phyloP scores from a whole-genome alignment of 192 early-diverging fungal species.

The Umbelopsis sp. region DNA sequence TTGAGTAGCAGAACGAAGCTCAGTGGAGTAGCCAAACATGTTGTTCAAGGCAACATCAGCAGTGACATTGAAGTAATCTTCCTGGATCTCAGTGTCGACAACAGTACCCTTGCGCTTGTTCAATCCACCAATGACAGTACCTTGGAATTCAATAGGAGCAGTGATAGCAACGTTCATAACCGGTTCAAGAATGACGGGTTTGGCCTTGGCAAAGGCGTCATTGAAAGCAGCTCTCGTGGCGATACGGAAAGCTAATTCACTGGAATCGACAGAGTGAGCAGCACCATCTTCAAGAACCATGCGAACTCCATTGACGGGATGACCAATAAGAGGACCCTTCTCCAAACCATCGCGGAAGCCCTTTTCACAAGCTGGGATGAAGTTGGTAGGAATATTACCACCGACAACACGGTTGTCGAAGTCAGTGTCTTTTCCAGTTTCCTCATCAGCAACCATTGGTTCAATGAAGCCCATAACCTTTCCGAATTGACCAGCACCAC shows the following conservation, averaged over 20 bases:
- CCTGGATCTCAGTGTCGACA: slow-evolving; percentile 87
- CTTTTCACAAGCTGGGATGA: slow-evolving; percentile 95
- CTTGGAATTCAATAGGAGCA: slow-evolving; percentile 92
- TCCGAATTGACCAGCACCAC: slow-evolving; percentile 96
- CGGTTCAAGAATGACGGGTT: slow-evolving; percentile 88
- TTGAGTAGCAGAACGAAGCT: slow-evolving; percentile 88
- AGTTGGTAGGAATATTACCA: slow-evolving; percentile 92
- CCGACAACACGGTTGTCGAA: slow-evolving; percentile 89
- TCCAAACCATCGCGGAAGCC: slow-evolving; percentile 89
- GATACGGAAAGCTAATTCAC: slow-evolving; percentile 93
- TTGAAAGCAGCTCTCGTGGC: slow-evolving; percentile 87
- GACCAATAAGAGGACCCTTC: slow-evolving; percentile 91
- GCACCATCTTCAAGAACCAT: slow-evolving; percentile 92
- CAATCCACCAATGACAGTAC: slow-evolving; percentile 84
- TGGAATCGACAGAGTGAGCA: slow-evolving; percentile 93
- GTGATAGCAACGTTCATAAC: slow-evolving; percentile 94
- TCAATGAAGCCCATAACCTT: slow-evolving; percentile 92
- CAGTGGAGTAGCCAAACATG: slow-evolving; percentile 99
- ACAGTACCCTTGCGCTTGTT: slow-evolving; percentile 99
- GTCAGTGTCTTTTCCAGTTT: slow-evolving; percentile 60
- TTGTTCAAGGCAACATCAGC: slow-evolving; percentile 95
- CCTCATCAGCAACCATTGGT: slow-evolving; percentile 67
- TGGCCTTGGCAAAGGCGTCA: slow-evolving; percentile 83
- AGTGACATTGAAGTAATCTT: slow-evolving; percentile 86
- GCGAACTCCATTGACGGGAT: slow-evolving; percentile 82